A percentile compares a stretch with the other conserved stretches of the same genome.
These are phyloP conservation scores for Candida tetrigidarum DNA, from an alignment of 1,139 yeast species.

Conservation along the genomic window DNA sequence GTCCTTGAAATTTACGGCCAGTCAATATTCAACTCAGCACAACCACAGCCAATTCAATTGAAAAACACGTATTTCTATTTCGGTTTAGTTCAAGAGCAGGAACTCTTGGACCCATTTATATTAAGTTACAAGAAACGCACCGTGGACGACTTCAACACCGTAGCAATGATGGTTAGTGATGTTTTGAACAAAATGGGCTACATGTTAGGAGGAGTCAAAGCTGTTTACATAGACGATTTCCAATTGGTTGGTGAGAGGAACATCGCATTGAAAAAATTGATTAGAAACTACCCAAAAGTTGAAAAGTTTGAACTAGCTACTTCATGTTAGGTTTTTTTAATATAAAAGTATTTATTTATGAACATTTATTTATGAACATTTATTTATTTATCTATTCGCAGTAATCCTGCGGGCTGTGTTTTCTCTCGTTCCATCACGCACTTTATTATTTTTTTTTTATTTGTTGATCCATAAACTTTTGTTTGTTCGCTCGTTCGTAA, in stretches of 20 bases:
- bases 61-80: conserved; percentile 40
- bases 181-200: conserved; percentile 39
- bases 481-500: too few species aligned
- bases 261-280: conserved; percentile 33
- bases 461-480: too few species aligned
- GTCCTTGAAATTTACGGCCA: conserved; percentile 35
- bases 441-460: too few species aligned
- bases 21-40: conserved; percentile 4
- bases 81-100: conserved; percentile 23
- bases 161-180: conserved; percentile 40
- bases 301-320: conserved; percentile 38
- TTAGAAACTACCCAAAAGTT: conserved; percentile 38
- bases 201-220: conserved; percentile 38
- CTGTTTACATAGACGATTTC: conserved; percentile 39
- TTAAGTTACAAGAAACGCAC: background rate
- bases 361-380: too few species aligned
- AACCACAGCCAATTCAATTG: conserved; percentile 14
- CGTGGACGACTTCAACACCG: conserved; percentile 25
- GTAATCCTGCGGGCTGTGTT: background rate
- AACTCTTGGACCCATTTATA: background rate
- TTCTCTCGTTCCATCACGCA: too few species aligned
- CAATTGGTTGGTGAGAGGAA: conserved; percentile 37
- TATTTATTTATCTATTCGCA: background rate
- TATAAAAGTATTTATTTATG: too few species aligned
- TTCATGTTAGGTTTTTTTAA: conserved; percentile 1